These are phyloP conservation scores for Ceratocystis diversiconidia DNA, from an alignment of 2,329 filamentous ascomycete species.

Conservation along the genomic window DNA sequence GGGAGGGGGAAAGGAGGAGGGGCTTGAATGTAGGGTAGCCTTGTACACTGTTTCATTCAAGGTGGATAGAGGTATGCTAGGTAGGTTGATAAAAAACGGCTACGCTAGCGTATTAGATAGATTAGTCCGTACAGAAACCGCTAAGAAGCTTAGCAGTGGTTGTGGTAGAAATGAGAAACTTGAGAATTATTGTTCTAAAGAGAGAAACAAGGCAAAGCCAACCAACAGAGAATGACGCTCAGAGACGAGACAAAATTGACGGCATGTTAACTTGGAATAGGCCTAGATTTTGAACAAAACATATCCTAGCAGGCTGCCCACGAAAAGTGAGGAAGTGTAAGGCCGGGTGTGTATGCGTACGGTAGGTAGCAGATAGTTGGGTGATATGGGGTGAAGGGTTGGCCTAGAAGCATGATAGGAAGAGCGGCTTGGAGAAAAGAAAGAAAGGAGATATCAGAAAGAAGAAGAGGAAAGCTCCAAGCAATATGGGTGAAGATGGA, in stretches of 20 bases:
- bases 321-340: neutral
- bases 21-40: neutral
- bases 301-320: neutral
- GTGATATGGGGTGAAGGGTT: neutral
- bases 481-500: too few species aligned
- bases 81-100: neutral
- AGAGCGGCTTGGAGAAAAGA: neutral
- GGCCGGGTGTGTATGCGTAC: neutral
- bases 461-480: neutral
- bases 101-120: neutral
- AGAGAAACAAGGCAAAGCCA: too few species aligned
- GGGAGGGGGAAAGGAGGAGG: neutral
- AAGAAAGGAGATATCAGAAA: neutral
- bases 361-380: neutral
- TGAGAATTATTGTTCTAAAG: too few species aligned
- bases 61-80: neutral
- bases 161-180: neutral
- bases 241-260: neutral
- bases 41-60: neutral
- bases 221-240: neutral
- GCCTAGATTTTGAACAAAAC: conserved; percentile 4
- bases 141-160: neutral
- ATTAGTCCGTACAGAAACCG: neutral
- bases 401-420: neutral
- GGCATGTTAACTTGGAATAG: neutral